These are phyloP conservation scores for Fusarium oligoseptatum DNA, from an alignment of 2,329 filamentous ascomycete species.

Conservation along the genomic window DNA sequence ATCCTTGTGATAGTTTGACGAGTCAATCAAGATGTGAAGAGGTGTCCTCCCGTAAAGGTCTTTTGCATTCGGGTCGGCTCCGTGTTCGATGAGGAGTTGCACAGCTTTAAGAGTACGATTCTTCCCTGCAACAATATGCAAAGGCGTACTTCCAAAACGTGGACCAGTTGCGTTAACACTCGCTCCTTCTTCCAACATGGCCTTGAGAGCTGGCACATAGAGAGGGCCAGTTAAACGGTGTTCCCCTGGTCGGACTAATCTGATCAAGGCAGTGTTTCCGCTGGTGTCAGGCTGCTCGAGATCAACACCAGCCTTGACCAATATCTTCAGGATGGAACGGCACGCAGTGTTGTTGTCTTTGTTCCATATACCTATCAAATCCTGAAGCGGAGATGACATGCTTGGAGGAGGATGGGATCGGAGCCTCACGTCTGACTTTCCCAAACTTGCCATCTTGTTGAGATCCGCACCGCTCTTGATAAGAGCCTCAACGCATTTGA, in stretches of 20 bases:
- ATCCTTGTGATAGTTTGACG: background rate
- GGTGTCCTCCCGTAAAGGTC: background rate
- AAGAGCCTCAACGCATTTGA: constrained; percentile 26
- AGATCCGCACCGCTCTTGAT: constrained; percentile 34
- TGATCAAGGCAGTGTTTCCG: constrained; percentile 13
- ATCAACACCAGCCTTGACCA: constrained; percentile 29
- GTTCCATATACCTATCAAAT: constrained; percentile 16
- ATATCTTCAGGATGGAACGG: constrained; percentile 11
- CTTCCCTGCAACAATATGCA: constrained; percentile 7
- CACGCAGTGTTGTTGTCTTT: constrained; percentile 16
- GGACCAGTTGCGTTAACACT: background rate
- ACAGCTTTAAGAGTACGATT: constrained; percentile 5
- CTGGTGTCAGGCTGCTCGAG: constrained; percentile 17
- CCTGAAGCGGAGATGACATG: constrained; percentile 21
- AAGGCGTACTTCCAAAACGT: background rate
- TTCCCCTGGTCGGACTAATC: background rate
- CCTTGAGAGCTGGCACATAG: constrained; percentile 3
- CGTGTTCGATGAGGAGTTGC: constrained; percentile 27
- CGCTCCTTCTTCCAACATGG: constrained; percentile 25
- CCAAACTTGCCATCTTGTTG: background rate
- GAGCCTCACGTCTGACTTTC: background rate
- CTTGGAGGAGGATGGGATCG: background rate
- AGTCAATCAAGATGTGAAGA: background rate
- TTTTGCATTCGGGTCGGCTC: constrained; percentile 23
- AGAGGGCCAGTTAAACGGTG: background rate